phyloP scores from a whole-genome alignment of 768 basidiomycete species.

The Mycena albidolilacea region DNA sequence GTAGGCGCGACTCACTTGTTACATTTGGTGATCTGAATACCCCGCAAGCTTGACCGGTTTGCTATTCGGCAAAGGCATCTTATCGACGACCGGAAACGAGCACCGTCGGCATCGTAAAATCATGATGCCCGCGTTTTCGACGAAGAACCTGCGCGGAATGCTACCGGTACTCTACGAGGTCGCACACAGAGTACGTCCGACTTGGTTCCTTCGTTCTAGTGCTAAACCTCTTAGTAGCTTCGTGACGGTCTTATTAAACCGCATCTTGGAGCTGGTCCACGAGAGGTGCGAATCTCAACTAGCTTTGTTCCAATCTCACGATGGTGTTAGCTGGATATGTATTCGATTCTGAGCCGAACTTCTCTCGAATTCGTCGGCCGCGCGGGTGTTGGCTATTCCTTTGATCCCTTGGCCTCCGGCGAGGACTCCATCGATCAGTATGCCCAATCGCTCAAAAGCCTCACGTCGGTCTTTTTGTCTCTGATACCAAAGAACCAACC shows the following conservation, averaged over 20 bases:
- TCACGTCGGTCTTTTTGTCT: slow-evolving; percentile 7
- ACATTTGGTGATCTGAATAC: neutral
- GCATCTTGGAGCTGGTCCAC: slow-evolving; percentile 1
- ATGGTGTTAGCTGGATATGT: slow-evolving; percentile 21
- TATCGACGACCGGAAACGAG: slow-evolving; percentile 30
- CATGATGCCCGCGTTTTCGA: slow-evolving; percentile 29
- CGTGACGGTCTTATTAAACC: slow-evolving; percentile 25
- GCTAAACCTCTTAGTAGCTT: slow-evolving; percentile 2
- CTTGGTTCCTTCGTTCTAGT: neutral
- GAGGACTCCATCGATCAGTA: slow-evolving; percentile 22
- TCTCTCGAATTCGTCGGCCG: slow-evolving; percentile 33
- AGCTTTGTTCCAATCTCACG: neutral
- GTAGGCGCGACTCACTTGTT: neutral
- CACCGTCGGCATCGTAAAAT: slow-evolving; percentile 33
- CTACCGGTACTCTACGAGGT: slow-evolving; percentile 29
- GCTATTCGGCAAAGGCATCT: slow-evolving; percentile 28
- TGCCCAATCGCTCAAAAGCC: slow-evolving; percentile 20
- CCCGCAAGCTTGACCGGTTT: slow-evolving; percentile 18
- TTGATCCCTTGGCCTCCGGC: slow-evolving; percentile 12
- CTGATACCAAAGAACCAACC: neutral
- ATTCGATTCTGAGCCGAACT: slow-evolving; percentile 27
- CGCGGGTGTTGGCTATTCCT: slow-evolving; percentile 29
- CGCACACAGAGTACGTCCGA: slow-evolving; percentile 18
- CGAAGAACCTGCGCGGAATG: slow-evolving; percentile 24
- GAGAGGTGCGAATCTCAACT: slow-evolving; percentile 11